A percentile compares a stretch with the other conserved stretches of the same genome.
These are phyloP conservation scores for Penicillium salamii DNA, from an alignment of 495 filamentous ascomycete species.

Conservation along the genomic window DNA sequence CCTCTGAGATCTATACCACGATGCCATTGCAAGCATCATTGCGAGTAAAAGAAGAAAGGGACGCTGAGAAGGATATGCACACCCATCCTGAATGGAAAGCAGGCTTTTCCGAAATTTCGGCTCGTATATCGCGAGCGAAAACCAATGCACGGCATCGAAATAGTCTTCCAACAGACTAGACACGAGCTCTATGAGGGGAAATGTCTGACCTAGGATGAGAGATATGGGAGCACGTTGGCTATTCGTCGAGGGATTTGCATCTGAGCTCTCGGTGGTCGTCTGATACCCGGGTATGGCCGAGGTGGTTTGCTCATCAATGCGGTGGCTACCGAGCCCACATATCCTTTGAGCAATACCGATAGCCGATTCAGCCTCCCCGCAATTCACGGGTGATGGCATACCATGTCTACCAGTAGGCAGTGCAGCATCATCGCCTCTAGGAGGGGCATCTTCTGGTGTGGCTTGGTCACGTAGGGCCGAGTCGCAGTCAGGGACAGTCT, in stretches of 20 bases:
- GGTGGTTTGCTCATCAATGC: slow-evolving; percentile 23
- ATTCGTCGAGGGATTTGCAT: neutral
- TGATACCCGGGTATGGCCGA: slow-evolving; percentile 32
- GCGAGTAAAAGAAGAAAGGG: slow-evolving; percentile 27
- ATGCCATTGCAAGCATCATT: slow-evolving; percentile 28
- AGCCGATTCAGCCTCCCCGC: slow-evolving; percentile 23
- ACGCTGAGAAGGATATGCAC: slow-evolving; percentile 21
- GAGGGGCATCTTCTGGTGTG: neutral
- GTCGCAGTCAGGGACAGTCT: neutral
- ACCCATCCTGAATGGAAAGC: slow-evolving; percentile 24
- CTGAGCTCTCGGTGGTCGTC: slow-evolving; percentile 5
- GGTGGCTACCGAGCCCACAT: slow-evolving; percentile 20
- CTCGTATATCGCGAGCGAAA: slow-evolving; percentile 30
- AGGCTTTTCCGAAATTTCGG: slow-evolving; percentile 27
- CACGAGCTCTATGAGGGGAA: slow-evolving; percentile 20
- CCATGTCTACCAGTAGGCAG: neutral
- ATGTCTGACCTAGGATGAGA: slow-evolving; percentile 14
- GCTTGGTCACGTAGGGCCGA: neutral
- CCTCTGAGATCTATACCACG: slow-evolving; percentile 32
- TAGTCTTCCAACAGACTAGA: slow-evolving; percentile 27
- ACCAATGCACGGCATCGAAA: slow-evolving; percentile 37
- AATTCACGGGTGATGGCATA: slow-evolving; percentile 7
- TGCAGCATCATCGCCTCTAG: neutral
- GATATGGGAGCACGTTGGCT: slow-evolving; percentile 18
- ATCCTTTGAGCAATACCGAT: slow-evolving; percentile 27